Percentiles rank a stretch among this genome's conserved stretches.
phyloP scores from a whole-genome alignment of 1,284 basidiomycete genomes.

The Sutorius eximius region DNA sequence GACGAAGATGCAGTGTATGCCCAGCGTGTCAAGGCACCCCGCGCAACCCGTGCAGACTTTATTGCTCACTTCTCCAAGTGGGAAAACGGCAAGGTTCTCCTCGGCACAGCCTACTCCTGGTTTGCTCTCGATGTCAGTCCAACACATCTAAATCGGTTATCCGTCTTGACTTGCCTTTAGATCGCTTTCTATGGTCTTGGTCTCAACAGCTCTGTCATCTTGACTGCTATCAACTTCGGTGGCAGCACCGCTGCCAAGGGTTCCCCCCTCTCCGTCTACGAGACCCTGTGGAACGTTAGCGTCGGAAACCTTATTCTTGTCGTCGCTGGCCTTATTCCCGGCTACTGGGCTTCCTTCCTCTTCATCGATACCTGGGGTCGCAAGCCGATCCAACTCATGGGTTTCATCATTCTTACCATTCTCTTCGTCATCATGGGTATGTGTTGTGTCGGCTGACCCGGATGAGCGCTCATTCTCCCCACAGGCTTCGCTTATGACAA shows the following conservation, averaged over 20 bases:
- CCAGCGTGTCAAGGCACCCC: conserved; percentile 48
- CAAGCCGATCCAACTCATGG: conserved; percentile 59
- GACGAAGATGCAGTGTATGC: conserved; percentile 41
- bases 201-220: conserved; percentile 53
- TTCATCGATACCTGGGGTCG: conserved; percentile 53
- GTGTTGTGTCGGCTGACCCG: conserved; percentile 7
- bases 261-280: conserved; percentile 27
- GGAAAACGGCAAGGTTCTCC: conserved; percentile 45
- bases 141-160: background rate
- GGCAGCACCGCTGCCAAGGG: conserved; percentile 2
- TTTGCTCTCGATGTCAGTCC: conserved; percentile 57
- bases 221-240: conserved; percentile 36
- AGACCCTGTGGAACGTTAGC: conserved; percentile 33
- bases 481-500: conserved; percentile 58
- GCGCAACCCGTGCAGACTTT: conserved; percentile 49
- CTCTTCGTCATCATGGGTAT: conserved; percentile 52
- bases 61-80: conserved; percentile 43
- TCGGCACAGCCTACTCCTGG: conserved; percentile 57
- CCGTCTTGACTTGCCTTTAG: conserved; percentile 33
- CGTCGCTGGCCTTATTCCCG: conserved; percentile 53
- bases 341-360: conserved; percentile 51
- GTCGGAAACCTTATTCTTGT: conserved; percentile 48
- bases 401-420: conserved; percentile 54
- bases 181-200: conserved; percentile 64
- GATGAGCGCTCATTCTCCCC: conserved; percentile 4